Evolutionary conservation across 1,284 basidiomycete genomes (phyloP), one percentile per base, ranked within the genome.

Genomic region (Ceratobasidium sp.): DNA sequence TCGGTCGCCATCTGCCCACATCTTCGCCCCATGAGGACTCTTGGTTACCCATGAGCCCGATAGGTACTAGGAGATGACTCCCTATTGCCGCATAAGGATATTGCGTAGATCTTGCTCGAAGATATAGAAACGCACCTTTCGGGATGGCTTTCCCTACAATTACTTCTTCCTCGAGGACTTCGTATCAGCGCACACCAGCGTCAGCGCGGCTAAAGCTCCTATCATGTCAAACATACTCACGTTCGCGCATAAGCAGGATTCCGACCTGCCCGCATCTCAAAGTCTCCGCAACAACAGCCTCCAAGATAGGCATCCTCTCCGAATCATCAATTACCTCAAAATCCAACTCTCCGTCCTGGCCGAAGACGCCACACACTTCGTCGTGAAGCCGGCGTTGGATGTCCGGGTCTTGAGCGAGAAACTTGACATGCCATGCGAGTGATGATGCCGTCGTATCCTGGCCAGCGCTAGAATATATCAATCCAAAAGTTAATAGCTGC

Each of bases 1-100:
- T 79, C 8, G 81, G 81, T 1, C 51, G 33, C 65, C 65, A 67
- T n/a, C 17, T 8, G 22, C 45, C 56, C 17, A 17, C 65, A 24
- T 67, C 65, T 19, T 36, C 14, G 29, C 65, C 65, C 65, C 65
- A 67, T 17, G n/a, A 33, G 15, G 33, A 29, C 24, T 67, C 65
- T 15, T 67, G 9, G 11, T 36, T 33, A 7, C 50, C 33, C 51
- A 66, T 53, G 11, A 24, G 15, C 24, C 31, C 31, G 33, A 19
- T 41, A 22, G 50, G 50, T 14, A 66, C n/a, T n/a, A 54, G 36
- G 7, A 66, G 8, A 14, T 24, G 14, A 3, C 50, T 41, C 2
- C 64, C 64, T 66, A 27, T 15, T 36, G n/a, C 9, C 15, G 60
- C 22, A 36, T 8, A 27, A n/a, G 19, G 56, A 45, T 6, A 63